These are phyloP conservation scores for Penicillium soppii DNA, from an alignment of 495 filamentous ascomycete genomes.

Conservation along the genomic window DNA sequence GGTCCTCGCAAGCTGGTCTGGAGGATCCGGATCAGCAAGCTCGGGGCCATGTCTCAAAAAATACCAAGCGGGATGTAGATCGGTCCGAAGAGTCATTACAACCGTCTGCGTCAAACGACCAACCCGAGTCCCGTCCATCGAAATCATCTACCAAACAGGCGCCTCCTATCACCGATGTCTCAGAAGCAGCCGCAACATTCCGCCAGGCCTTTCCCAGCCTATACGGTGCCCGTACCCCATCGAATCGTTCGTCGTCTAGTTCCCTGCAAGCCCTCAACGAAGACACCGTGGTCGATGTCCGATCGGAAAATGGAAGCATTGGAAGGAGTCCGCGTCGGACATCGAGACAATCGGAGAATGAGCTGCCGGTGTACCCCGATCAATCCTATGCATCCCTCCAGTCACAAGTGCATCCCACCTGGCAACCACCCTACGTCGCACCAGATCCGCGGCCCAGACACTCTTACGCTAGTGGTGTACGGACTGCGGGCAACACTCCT, in stretches of 20 bases:
- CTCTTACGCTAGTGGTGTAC: conserved; percentile 30
- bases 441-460: conserved; percentile 33
- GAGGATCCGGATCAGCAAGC: conserved; percentile 29
- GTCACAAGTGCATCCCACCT: conserved; percentile 48
- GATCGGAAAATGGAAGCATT: conserved; percentile 32
- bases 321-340: conserved; percentile 28
- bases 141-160: conserved; percentile 31
- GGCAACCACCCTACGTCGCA: conserved; percentile 37
- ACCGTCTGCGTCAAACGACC: conserved; percentile 21
- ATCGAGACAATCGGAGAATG: conserved; percentile 33
- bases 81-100: conserved; percentile 27
- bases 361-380: conserved; percentile 54
- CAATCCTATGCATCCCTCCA: conserved; percentile 54
- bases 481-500: conserved; percentile 64
- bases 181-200: conserved; percentile 35
- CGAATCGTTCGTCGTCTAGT: conserved; percentile 46
- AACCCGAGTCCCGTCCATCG: conserved; percentile 23
- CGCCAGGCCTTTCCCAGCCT: conserved; percentile 42
- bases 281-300: conserved; percentile 41
- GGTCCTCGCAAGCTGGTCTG: conserved; percentile 31
- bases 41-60: conserved; percentile 24
- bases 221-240: conserved; percentile 39
- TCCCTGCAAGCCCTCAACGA: conserved; percentile 49
- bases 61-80: conserved; percentile 18
- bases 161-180: conserved; percentile 20